Evolutionary conservation across 2,329 filamentous ascomycete species (phyloP), one percentile per base, ranked within the genome.

Genomic region (Fusarium sp.): DNA sequence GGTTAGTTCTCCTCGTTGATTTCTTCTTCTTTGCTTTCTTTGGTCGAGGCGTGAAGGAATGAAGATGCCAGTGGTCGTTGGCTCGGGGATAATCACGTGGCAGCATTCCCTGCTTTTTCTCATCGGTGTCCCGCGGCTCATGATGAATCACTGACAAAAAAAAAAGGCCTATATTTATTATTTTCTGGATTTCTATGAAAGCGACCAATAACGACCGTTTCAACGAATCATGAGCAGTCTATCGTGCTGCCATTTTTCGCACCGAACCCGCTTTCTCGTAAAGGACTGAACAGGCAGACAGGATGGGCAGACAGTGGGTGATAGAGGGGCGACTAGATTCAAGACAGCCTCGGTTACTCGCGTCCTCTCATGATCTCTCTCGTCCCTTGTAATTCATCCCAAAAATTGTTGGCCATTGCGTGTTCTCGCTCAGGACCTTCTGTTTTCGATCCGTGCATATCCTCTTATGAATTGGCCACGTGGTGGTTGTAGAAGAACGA

Each of bases 81-180:
- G 63, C 69, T 72, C 56, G 18, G 69, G 49, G 63, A 69, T 57
- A 61, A 67, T 73, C 71, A 73, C 71, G 71, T 73, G 71, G 48
- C 52, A 65, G 33, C 22, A 31, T 41, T 44, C 56, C 38, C 31
- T 48, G 31, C 28, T 49, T 63, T 61, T 31, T 41, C 35, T 35
- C 33, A 20, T 48, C 56, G 38, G 49, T 24, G 49, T 38, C 31
- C 39, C 44, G 51, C 58, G 41, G 55, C 35, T 41, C 35, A 38
- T 22, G 45, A 44, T 35, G n/a, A 56, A n/a, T 44, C 49, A 45
- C 18, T 18, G 17, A 38, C 33, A 12, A 51, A 31, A 28, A 33
- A 33, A 31, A 38, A 35, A 36, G 13, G 38, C 39, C 56, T 45
- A 26, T 55, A 33, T 36, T 66, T 31, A n/a, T 63, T n/a, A 24